Base-by-base conservation (phyloP, 2,329 filamentous ascomycete species). In the Exophiala dermatitidis region DNA sequence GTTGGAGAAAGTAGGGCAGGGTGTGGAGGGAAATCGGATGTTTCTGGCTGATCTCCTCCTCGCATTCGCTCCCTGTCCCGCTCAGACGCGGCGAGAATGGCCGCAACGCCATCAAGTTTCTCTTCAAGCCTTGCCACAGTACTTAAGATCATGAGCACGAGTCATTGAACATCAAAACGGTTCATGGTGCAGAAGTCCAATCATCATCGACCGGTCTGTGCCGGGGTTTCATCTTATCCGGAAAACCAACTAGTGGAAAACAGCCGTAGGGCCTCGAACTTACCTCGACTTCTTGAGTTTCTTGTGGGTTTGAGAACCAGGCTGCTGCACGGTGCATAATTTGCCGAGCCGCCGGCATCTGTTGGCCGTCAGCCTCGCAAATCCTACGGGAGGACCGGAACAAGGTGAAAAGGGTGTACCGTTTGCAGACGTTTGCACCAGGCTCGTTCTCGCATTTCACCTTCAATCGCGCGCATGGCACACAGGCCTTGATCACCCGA, bases 301-400 rank as follows among this genome's bases (percentile, higher is more conserved):
- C 29, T 50, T 59, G 48, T 59, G 59, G 19, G 58, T 62, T 52
- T 67, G 63, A n/a, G 63, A 50, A 3, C 63, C 64, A 0, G 65
- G 63, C 1, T 50, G 19, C 56, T 67, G 66, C 26, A 46, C 54
- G 12, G 49, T 56, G 38, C 66, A 68, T 45, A 62, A 47, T 38
- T 63, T 65, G 9, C 60, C 59, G 40, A 67, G 46, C 28, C 66
- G 62, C 12, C 52, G 61, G 44, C 66, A 68, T 51, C 66, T 67
- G 28, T 5, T 26, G 28, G 26, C 28, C 8, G 12, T 31, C 5
- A 44, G 12, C 41, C 41, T n/a, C 1, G 4, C n/a, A 44, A 40
- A 30, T 3, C 26, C 8, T 26, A 26, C 10, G 1, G 19, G 19
- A 19, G 19, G 19, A 19, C 19, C 19, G 19, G 19, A 19, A 19